phyloP scores from a whole-genome alignment of 2,329 filamentous ascomycete genomes.

The Endoconidiophora laricicola region DNA sequence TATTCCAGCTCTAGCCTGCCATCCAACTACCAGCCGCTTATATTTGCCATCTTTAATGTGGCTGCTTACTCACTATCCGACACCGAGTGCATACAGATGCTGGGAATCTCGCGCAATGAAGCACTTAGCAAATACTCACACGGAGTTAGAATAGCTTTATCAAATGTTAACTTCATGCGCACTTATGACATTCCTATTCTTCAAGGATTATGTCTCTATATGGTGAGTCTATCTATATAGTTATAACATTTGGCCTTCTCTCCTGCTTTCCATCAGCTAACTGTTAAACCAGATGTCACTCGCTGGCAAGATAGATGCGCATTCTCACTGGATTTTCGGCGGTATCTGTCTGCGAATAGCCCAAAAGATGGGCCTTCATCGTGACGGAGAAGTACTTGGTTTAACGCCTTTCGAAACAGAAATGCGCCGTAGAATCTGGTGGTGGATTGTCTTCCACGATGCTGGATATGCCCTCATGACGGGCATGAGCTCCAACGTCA shows the following conservation, averaged over 20 bases:
- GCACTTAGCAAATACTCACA: slow-evolving; percentile 35
- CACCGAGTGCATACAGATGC: slow-evolving; percentile 36
- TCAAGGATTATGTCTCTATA: slow-evolving; percentile 41
- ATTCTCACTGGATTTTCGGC: slow-evolving; percentile 43
- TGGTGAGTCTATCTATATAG: slow-evolving; percentile 24
- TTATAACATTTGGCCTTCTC: background rate
- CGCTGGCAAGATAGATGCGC: slow-evolving; percentile 39
- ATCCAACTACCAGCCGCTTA: slow-evolving; percentile 41
- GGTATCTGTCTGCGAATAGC: slow-evolving; percentile 46
- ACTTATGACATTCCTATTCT: slow-evolving; percentile 40
- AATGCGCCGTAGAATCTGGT: slow-evolving; percentile 52
- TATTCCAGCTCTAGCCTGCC: slow-evolving; percentile 32
- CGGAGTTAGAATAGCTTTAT: slow-evolving; percentile 33
- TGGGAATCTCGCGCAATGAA: slow-evolving; percentile 32
- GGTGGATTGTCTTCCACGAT: slow-evolving; percentile 44
- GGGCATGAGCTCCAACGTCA: slow-evolving; percentile 35
- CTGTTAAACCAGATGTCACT: slow-evolving; percentile 30
- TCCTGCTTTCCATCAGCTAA: background rate
- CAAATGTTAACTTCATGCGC: slow-evolving; percentile 39
- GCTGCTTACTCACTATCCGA: slow-evolving; percentile 38
- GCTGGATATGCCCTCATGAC: slow-evolving; percentile 40
- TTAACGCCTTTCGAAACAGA: slow-evolving; percentile 47
- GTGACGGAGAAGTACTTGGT: slow-evolving; percentile 39
- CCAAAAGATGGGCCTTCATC: slow-evolving; percentile 50
- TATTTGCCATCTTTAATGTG: slow-evolving; percentile 50